Base-by-base conservation (phyloP, 371 early-diverging fungal genomes). In the Haplosporangium sp. region DNA sequence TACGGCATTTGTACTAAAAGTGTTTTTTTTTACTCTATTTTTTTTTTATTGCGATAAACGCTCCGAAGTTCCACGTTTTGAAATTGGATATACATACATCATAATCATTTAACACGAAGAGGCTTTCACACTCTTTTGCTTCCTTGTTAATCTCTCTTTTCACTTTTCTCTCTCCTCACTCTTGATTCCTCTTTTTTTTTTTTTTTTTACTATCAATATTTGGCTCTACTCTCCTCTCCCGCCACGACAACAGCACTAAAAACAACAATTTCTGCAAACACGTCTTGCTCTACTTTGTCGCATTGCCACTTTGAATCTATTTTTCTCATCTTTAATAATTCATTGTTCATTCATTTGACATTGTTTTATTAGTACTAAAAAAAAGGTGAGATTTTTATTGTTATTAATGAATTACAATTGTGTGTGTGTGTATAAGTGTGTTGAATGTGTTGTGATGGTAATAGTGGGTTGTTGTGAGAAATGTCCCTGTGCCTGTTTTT, bases 401-500 rank as follows among this genome's bases (percentile, higher is more conserved):
- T 17, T 48, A 15, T 48, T 1, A 13, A 13, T 34, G 45, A 45
- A 45, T 45, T 45, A 15, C 40, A 45, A 45, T 55, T n/a, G 55
- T 34, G 34, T 55, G 55, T 55, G 34, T 55, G 55, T 15, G 15
- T 50, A 27, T 27, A 27, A 27, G 27, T 27, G 27, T 27, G 27
- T 27, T 27, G 27, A 27, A 1, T 27, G 27, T 27, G 27, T 27
- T 27, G 27, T 27, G 27, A 27, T 27, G 27, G 27, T 27, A 1
- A 27, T 27, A 1, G 27, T 27, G 50, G 4, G 13, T n/a, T 4
- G 52, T 20, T 52, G 52, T 9, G 52, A 19, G 19, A 52, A 4
- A 2, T 55, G 55, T 55, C 55, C 55, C 55, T 55, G 55, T 34
- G 55, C 55, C 55, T 8, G 35, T 55, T 34, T 34, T 55, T 55